phyloP scores from a whole-genome alignment of 2,329 filamentous ascomycete species.

The Pseudodiploospora longispora region DNA sequence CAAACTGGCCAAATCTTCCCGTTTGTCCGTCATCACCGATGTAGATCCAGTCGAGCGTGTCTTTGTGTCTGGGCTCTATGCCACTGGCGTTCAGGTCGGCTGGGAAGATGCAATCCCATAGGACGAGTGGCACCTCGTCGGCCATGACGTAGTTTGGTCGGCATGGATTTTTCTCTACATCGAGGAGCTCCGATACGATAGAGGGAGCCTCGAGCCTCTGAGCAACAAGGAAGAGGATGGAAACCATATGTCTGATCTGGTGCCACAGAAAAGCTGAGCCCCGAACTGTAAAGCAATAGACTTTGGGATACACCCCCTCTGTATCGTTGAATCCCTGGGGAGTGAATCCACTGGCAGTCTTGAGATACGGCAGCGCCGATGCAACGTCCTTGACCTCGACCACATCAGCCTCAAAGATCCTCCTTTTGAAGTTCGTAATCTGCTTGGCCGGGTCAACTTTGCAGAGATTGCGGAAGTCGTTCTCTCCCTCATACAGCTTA shows the following conservation, averaged over 20 bases:
- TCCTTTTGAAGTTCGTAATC: constrained; percentile 71
- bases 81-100: constrained; percentile 26
- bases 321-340: constrained; percentile 11
- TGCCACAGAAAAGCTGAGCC: constrained; percentile 97
- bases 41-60: constrained; percentile 71
- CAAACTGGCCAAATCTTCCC: constrained; percentile 55
- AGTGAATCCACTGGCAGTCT: constrained; percentile 26
- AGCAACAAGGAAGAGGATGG: constrained; percentile 82
- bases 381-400: constrained; percentile 54
- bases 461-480: constrained; percentile 97
- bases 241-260: constrained; percentile 92
- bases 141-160: constrained; percentile 87
- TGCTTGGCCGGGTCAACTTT: constrained; percentile 88
- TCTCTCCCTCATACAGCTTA: constrained; percentile 67
- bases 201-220: constrained; percentile 75
- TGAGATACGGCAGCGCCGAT: constrained; percentile 49
- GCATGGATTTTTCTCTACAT: constrained; percentile 61
- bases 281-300: constrained; percentile 83
- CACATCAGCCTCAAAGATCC: constrained; percentile 74
- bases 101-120: constrained; percentile 94
- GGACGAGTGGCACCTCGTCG: constrained; percentile 77
- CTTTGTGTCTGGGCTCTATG: constrained; percentile 29
- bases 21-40: constrained; percentile 56
- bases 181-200: constrained; percentile 66
- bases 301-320: constrained; percentile 41